Percentiles rank a stretch among this genome's conserved stretches.
These are phyloP conservation scores for Penicillium concentricum DNA, from an alignment of 2,329 filamentous ascomycete species.

Conservation along the genomic window DNA sequence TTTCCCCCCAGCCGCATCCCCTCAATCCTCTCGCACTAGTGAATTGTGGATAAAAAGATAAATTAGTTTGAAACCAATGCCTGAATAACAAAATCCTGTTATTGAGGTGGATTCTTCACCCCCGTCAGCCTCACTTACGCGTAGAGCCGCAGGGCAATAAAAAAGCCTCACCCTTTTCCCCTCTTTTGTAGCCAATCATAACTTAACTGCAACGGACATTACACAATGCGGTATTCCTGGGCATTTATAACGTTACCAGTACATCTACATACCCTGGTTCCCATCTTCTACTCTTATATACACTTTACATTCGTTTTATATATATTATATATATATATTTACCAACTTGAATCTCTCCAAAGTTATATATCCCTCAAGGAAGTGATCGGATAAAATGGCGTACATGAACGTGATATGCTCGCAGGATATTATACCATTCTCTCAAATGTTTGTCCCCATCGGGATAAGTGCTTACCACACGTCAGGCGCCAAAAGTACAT, in stretches of 20 bases:
- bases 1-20: not conserved
- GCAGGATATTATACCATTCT: not conserved
- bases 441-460: not conserved
- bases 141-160: constrained; percentile 10
- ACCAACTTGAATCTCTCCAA: too few species aligned
- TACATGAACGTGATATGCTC: constrained; percentile 2
- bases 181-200: not conserved
- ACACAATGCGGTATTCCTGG: not conserved
- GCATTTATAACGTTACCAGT: too few species aligned
- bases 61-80: not conserved
- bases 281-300: too few species aligned
- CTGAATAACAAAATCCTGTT: not conserved
- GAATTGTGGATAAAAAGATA: not conserved
- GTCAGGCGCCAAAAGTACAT: constrained; percentile 8
- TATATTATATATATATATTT: too few species aligned
- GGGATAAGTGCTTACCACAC: constrained; percentile 10
- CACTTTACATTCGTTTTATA: too few species aligned
- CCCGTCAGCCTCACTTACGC: constrained; percentile 13
- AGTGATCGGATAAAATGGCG: constrained; percentile 2
- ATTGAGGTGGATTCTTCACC: constrained; percentile 11
- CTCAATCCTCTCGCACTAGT: not conserved
- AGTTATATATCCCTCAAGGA: not conserved
- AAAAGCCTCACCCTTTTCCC: constrained; percentile 4
- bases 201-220: not conserved
- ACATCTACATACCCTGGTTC: too few species aligned